These are phyloP conservation scores for Stramenopiles sp. DNA, from an alignment of 352 stramenopile species.

Conservation along the genomic window DNA sequence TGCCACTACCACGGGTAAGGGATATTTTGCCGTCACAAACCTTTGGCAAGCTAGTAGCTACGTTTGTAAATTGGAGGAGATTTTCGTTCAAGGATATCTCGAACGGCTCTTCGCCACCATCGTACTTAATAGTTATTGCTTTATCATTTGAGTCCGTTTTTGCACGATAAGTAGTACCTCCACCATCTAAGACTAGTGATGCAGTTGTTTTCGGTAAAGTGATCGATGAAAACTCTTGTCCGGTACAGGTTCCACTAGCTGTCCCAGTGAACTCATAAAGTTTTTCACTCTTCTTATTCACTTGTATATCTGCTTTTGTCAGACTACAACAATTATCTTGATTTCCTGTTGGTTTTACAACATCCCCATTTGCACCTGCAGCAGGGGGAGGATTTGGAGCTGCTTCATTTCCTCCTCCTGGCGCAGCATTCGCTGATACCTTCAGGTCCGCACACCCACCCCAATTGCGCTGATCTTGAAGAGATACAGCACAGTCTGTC, in stretches of 20 bases:
- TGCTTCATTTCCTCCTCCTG: no score
- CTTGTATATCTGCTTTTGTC: not conserved
- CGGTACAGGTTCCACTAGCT: not conserved
- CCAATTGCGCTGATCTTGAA: not conserved
- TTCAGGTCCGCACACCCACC: not conserved
- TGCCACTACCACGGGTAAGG: not conserved
- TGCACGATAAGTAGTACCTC: not conserved
- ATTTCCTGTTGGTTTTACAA: not conserved
- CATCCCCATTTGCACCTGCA: not conserved
- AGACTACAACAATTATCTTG: not conserved
- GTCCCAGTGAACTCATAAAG: not conserved
- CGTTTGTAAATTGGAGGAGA: not conserved
- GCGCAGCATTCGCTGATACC: not conserved
- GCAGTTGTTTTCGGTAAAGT: not conserved
- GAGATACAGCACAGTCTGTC: not conserved
- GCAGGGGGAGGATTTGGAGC: not conserved
- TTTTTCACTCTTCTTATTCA: not conserved
- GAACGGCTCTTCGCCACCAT: not conserved
- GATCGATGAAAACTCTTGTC: not conserved
- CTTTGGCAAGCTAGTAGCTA: not conserved
- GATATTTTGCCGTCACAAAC: not conserved
- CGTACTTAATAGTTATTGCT: not conserved
- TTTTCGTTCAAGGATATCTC: not conserved
- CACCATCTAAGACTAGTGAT: not conserved
- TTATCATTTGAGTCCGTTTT: not conserved